Evolutionary conservation across 2,329 filamentous ascomycete genomes (phyloP).

Genomic region (Tolypocladium album): DNA sequence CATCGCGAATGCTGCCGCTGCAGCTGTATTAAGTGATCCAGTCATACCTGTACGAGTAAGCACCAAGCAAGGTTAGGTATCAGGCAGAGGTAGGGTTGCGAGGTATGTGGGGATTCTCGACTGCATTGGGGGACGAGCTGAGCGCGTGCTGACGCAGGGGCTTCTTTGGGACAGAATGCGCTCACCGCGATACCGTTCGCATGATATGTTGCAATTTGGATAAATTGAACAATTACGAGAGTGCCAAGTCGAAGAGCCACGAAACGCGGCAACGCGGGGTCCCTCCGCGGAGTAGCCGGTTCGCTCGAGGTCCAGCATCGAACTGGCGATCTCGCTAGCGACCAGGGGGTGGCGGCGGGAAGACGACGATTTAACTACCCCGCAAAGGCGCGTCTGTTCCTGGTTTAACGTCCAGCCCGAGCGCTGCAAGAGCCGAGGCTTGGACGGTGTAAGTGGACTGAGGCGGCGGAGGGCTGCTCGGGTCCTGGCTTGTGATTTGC

Average conservation of each 20-base stretch:
- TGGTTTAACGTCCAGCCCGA: not conserved
- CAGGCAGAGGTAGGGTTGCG: not conserved
- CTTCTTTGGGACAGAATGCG: not conserved
- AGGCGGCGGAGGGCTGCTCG: not conserved
- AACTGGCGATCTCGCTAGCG: not conserved
- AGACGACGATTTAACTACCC: not conserved
- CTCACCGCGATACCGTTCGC: not conserved
- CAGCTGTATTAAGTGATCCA: not conserved
- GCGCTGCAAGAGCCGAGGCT: not conserved
- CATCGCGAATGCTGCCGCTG: not conserved
- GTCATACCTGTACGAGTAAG: not conserved
- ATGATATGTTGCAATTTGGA: not conserved
- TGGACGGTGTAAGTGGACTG: not conserved
- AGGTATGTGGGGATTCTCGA: not conserved
- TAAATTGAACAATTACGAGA: not conserved
- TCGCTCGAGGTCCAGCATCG: not conserved
- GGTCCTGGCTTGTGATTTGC: not conserved
- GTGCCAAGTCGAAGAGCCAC: not conserved
- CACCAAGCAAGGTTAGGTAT: not conserved
- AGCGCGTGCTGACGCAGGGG: not conserved
- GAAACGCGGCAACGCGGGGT: not conserved
- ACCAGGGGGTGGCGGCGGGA: not conserved
- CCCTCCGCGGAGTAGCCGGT: not conserved
- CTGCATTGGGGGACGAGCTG: not conserved
- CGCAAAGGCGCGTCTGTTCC: not conserved